phyloP scores from a whole-genome alignment of 805 yeast species.

The Yueomyces sinensis region DNA sequence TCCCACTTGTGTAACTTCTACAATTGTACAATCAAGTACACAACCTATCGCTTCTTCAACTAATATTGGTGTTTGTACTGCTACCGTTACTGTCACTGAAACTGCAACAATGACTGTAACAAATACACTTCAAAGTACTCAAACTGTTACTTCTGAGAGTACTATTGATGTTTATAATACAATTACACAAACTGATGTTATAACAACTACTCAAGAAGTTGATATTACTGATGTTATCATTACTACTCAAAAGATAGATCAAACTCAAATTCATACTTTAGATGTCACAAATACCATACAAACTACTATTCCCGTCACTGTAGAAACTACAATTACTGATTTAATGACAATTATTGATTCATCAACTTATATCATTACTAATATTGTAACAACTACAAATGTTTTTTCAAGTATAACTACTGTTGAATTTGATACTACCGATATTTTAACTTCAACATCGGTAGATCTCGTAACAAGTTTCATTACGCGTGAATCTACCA shows the following conservation, averaged over 20 bases:
- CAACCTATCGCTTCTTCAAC: not conserved
- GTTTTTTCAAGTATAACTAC: not conserved
- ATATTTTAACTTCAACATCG: not conserved
- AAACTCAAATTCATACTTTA: too few species aligned
- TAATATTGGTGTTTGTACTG: not conserved
- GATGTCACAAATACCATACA: not conserved
- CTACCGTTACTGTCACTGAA: not conserved
- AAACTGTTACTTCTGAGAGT: not conserved
- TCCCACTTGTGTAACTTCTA: slow-evolving; percentile 3
- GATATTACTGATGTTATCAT: not conserved
- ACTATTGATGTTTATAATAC: not conserved
- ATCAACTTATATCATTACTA: not conserved
- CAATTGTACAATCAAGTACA: not conserved
- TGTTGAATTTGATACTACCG: too few species aligned
- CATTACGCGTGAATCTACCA: not conserved
- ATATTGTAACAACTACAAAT: not conserved
- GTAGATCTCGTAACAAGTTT: not conserved
- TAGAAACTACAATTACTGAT: too few species aligned
- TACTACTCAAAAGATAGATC: not conserved
- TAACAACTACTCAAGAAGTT: not conserved
- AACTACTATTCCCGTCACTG: not conserved
- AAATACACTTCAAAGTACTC: not conserved
- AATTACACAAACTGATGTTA: not conserved
- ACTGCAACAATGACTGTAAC: not conserved
- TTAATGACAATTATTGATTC: not conserved